Evolutionary conservation across 2,329 filamentous ascomycete genomes (phyloP), one percentile per base, ranked within the genome.

Genomic region (Dactylellina cionopaga): DNA sequence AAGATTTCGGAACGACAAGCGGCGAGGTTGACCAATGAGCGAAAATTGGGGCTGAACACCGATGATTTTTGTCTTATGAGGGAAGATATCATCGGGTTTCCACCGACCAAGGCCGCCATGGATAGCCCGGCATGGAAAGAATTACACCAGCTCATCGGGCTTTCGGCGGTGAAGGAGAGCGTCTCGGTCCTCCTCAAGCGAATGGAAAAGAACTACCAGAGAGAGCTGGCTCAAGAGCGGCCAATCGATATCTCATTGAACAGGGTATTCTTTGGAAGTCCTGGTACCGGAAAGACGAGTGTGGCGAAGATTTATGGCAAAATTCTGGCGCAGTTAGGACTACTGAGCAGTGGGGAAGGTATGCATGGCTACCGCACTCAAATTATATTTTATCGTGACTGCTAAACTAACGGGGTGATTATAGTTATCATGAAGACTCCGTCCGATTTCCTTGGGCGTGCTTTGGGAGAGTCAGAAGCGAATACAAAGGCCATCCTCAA

Each of bases 271-370:
- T 77, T 92, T 0, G 90, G 90, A 0, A 85, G 83, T 1, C 90
- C 91, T 0, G 90, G 91, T 0, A 93, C 90, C 0, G 90, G 90
- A 0, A 93, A 92, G 76, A 92, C 90, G 0, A 88, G 89, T 0
- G 87, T 93, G 0, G 91, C 89, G 0, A 91, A 90, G 77, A 79
- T 92, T 0, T 92, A 92, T 74, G 90, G 88, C 0, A 80, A 83
- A 37, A 88, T 93, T 1, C 81, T 93, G 0, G 87, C 85, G 0
- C 86, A 90, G 60, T 79, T 93, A 3, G 90, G 90, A 0, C 75
- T 91, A 1, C 78, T 92, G 0, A 89, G 86, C 0, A 90, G 86
- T 22, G 88, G 89, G 0, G 89, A 92, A 83, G 66, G 66, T 71
- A 44, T 31, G 58, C 19, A 35, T 24, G 1, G 13, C 7, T 13